phyloP scores from a whole-genome alignment of 2,329 filamentous ascomycete genomes.

The Fusarium buharicum region DNA sequence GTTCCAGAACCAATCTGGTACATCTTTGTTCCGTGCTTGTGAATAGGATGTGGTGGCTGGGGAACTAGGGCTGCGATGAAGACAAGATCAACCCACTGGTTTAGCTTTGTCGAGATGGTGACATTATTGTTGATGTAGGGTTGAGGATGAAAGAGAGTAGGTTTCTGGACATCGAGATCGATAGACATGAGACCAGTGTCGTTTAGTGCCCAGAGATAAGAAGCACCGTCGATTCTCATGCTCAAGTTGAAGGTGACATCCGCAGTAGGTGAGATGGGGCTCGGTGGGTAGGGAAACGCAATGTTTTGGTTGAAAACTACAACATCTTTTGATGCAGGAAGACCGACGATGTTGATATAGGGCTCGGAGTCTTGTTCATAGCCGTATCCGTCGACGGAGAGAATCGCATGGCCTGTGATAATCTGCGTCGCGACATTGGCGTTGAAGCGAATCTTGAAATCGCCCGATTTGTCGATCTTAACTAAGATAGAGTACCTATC shows the following conservation, averaged over 20 bases:
- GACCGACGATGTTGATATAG: constrained; percentile 62
- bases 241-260: constrained; percentile 59
- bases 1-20: constrained; percentile 64
- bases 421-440: constrained; percentile 63
- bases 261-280: constrained; percentile 53
- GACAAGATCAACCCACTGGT: constrained; percentile 67
- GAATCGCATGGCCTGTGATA: constrained; percentile 61
- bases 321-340: constrained; percentile 53
- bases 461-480: constrained; percentile 57
- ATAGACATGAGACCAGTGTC: constrained; percentile 54
- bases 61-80: constrained; percentile 56
- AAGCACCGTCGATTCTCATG: constrained; percentile 55
- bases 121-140: constrained; percentile 53
- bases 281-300: constrained; percentile 60
- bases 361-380: constrained; percentile 47
- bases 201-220: constrained; percentile 66
- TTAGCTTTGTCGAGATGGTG: constrained; percentile 58
- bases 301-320: constrained; percentile 56
- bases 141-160: constrained; percentile 59
- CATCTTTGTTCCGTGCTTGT: constrained; percentile 72
- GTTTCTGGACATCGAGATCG: constrained; percentile 50
- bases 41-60: constrained; percentile 67
- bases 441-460: constrained; percentile 66
- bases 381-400: constrained; percentile 52
- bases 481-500: constrained; percentile 63